Conservation (phyloP, 139 green algal species). For the Penium margaritaceum region DNA sequence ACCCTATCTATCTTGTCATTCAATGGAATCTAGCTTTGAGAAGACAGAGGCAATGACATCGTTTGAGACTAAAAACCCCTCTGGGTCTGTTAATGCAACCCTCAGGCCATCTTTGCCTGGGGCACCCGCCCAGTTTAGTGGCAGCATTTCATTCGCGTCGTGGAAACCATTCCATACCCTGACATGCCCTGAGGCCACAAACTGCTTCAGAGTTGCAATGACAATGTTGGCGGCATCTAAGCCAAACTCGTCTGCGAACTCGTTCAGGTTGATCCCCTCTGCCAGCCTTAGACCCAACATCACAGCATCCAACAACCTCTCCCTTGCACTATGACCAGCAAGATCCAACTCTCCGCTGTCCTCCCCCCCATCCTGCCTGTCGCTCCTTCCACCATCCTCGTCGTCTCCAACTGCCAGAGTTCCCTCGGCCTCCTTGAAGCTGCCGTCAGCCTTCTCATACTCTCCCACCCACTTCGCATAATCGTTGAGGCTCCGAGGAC, state of each 20-base stretch:
- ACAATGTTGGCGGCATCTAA: neutral
- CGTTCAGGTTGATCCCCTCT: neutral
- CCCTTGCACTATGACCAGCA: too few species aligned
- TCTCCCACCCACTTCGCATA: conserved; percentile 68
- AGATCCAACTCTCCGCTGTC: neutral
- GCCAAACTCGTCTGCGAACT: conserved; percentile 6
- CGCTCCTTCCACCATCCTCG: neutral
- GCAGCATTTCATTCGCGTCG: neutral
- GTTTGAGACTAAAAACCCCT: conserved; percentile 42
- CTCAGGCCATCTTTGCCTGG: neutral
- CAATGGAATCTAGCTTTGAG: too few species aligned
- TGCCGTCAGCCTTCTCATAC: conserved; percentile 21
- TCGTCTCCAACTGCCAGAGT: neutral
- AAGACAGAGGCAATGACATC: conserved; percentile 36
- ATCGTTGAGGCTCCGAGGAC: conserved; percentile 62
- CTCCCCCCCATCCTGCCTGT: neutral
- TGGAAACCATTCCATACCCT: neutral
- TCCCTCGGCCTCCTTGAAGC: conserved; percentile 1
- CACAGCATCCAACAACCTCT: too few species aligned
- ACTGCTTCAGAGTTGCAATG: neutral
- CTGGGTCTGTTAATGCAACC: conserved; percentile 25
- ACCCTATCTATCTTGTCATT: too few species aligned
- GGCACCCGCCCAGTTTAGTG: neutral
- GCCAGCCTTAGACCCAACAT: neutral
- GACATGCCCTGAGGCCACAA: neutral